Base-by-base conservation (phyloP, 208 protist species). In the Leishmania guyanensis region DNA sequence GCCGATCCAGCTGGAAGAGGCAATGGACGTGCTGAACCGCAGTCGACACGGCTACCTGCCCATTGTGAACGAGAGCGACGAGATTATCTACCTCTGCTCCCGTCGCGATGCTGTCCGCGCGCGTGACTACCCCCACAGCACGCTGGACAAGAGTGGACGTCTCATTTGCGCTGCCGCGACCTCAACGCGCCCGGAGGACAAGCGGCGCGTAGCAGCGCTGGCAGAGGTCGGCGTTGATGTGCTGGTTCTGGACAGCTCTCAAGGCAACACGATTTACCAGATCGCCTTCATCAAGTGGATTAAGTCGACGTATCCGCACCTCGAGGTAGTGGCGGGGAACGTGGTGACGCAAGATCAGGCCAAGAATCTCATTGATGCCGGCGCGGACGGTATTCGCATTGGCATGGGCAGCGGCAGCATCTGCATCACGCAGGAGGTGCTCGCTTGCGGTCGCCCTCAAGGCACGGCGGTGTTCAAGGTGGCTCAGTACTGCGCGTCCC, bases 381-480 rank as follows among this genome's bases (percentile, higher is more conserved):
- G 99, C 58, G 98, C 97, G 16, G 99, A 99, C 84, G 97, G 86
- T 46, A 92, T 99, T 20, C 97, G 98, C 80, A 97, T 99, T 46
- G 99, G 99, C 62, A 99, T 99, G 98, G 99, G 99, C 80, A 96
- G 94, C 54, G 99, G 99, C 39, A 99, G 97, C 80, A 99, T 99
- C 88, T 99, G 98, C 95, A 99, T 98, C 78, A 99, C 98, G 43
- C 98, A 99, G 88, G 97, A 99, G 87, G 89, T 99, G 48, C 92
- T 97, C 75, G 98, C 95, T 60, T 99, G 94, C 65, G 98, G 98
- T 43, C 94, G 98, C 26, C 98, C 99, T 64, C 98, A 99, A 89
- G 97, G 92, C 26, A 99, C 99, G 12, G 97, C 98, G 16, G 96
- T 99, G 46, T 99, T 98, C 89, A 95, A 98, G 84, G 96, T 98